Evolutionary conservation across 495 filamentous ascomycete species (phyloP), one percentile per base, ranked within the genome.

Genomic region (Saxophila tyrrhenica): DNA sequence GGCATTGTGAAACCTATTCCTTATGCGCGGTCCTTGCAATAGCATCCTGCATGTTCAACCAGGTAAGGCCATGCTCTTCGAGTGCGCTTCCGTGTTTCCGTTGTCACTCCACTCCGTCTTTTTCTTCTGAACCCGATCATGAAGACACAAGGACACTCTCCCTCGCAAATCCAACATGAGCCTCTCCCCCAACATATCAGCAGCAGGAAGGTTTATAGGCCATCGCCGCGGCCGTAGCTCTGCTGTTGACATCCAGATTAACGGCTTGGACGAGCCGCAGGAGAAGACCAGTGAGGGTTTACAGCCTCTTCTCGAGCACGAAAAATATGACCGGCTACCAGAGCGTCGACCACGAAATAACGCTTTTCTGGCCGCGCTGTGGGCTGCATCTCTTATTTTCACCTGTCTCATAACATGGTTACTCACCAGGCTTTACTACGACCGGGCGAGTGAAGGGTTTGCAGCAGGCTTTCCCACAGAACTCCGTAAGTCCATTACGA

Each of bases 371-470:
- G 19, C 16, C 2, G 10, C 29, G n/a, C 19, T 54, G 5, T 54
- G 52, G 52, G 42, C 19, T 11, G 29, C 44, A 9, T 38, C 52
- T 10, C 25, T 54, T 3, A 42, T 48, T n/a, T n/a, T 54, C n/a
- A 54, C 52, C 3, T 11, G 41, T 3, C 24, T 54, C 16, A 17
- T 21, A 17, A 45, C 29, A 13, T 13, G 13, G 7, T 35, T 35
- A 7, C 5, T 13, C 29, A 35, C 29, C 7, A 35, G 29, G 29
- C 29, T 35, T 5, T 35, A 35, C 13, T 13, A 35, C 29, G 13
- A 13, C 29, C 29, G 13, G 13, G 7, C 29, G 29, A 13, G 29
- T 13, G 13, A 35, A 13, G 29, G 13, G 29, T 35, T 35, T 13
- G 29, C 29, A 13, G 13, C 29, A 7, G 29, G 29, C 29, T 35